Percentiles rank a stretch among this genome's conserved stretches.
These are phyloP conservation scores for Nicotiana obtusifolia DNA, from an alignment of 257 asterid species.

Conservation along the genomic window DNA sequence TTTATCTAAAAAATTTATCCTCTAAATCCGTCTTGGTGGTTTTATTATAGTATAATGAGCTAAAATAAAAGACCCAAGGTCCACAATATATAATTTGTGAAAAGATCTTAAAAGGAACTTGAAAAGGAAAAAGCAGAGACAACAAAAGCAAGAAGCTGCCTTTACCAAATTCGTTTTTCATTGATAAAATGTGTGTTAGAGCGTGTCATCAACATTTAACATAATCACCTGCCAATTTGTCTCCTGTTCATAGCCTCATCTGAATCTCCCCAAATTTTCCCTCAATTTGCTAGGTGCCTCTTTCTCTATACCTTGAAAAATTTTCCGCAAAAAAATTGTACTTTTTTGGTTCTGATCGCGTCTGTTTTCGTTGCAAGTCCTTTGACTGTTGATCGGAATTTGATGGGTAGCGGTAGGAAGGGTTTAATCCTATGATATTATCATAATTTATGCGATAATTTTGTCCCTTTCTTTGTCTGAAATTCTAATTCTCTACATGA, in stretches of 20 bases:
- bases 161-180: too few species aligned
- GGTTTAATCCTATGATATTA: background rate
- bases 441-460: background rate
- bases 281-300: background rate
- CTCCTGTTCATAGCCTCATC: background rate
- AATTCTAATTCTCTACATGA: background rate
- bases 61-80: background rate
- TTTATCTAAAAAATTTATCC: background rate
- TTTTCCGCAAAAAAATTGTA: background rate
- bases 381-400: background rate
- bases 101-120: background rate
- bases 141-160: conserved; percentile 5
- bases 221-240: background rate
- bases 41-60: background rate
- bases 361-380: background rate
- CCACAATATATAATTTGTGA: background rate
- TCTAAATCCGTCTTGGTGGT: background rate
- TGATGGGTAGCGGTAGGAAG: background rate
- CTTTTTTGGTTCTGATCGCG: background rate
- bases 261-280: background rate
- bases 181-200: conserved; percentile 18
- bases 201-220: conserved; percentile 13
- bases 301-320: background rate
- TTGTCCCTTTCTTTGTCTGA: background rate
- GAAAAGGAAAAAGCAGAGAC: conserved; percentile 5